Conservation (phyloP, 208 protist species). For the Phytomonas serpens region DNA sequence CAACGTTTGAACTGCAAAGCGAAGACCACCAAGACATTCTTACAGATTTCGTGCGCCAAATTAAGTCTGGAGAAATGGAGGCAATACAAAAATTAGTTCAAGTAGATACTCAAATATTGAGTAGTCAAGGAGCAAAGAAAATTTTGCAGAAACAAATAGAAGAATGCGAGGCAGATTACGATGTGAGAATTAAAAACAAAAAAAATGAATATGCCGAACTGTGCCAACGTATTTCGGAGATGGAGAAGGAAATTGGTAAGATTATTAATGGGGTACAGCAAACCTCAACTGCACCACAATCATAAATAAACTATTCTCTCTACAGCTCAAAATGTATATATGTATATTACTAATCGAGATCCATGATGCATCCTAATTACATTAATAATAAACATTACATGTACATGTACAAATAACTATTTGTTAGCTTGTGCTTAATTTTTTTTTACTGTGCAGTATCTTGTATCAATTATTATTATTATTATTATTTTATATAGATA, state of each 20-base stretch:
- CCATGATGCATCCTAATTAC: neutral
- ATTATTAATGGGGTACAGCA: constrained; percentile 44
- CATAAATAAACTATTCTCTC: neutral
- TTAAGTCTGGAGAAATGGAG: constrained; percentile 72
- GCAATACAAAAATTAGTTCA: constrained; percentile 41
- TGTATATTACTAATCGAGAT: constrained; percentile 12
- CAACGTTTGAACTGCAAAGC: constrained; percentile 21
- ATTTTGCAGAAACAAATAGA: constrained; percentile 45
- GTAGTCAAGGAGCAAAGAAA: constrained; percentile 52
- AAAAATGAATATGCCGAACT: constrained; percentile 53
- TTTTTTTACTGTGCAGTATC: constrained; percentile 6
- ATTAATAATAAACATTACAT: neutral
- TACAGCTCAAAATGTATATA: neutral
- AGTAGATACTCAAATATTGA: constrained; percentile 46
- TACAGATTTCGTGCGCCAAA: constrained; percentile 73
- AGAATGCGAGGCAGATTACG: constrained; percentile 36
- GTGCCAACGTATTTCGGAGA: constrained; percentile 43
- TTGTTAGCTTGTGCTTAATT: neutral
- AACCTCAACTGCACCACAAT: neutral
- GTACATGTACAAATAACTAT: neutral
- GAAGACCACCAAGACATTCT: constrained; percentile 73
- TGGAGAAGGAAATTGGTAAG: constrained; percentile 78
- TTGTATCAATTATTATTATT: constrained; percentile 5
- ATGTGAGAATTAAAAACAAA: constrained; percentile 51
- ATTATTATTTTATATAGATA: neutral